Evolutionary conservation across 805 yeast species (phyloP).

Genomic region (Saccharomycopsis malanga): DNA sequence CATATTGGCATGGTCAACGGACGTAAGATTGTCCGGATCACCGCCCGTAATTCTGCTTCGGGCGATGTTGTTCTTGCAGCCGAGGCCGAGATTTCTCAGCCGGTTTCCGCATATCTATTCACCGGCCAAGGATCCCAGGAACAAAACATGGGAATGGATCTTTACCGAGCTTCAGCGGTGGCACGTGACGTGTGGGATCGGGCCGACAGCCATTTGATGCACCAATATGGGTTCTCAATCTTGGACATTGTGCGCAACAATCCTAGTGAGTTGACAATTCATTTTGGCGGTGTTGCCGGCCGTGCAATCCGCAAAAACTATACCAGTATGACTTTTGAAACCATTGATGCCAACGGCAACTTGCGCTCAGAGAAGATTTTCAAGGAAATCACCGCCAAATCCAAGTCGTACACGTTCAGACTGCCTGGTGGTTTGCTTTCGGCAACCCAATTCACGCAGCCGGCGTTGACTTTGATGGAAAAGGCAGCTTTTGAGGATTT

Average conservation of each 20-base stretch:
- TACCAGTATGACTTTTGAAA: slow-evolving; percentile 95
- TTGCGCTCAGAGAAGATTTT: slow-evolving; percentile 89
- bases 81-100: slow-evolving; percentile 99
- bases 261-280: slow-evolving; percentile 91
- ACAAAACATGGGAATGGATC: slow-evolving; percentile 99
- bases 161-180: slow-evolving; percentile 82
- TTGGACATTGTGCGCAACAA: slow-evolving; percentile 91
- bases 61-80: slow-evolving; percentile 75
- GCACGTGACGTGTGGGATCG: slow-evolving; percentile 97
- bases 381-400: slow-evolving; percentile 76
- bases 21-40: slow-evolving; percentile 92
- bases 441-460: slow-evolving; percentile 99
- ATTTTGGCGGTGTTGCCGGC: slow-evolving; percentile 98
- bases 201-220: slow-evolving; percentile 88
- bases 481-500: slow-evolving; percentile 98
- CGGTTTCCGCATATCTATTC: slow-evolving; percentile 91
- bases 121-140: slow-evolving; percentile 99
- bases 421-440: slow-evolving; percentile 93
- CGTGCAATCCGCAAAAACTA: slow-evolving; percentile 90
- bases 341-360: slow-evolving; percentile 76
- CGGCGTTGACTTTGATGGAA: slow-evolving; percentile 98
- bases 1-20: slow-evolving; percentile 99
- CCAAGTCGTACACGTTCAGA: slow-evolving; percentile 80
- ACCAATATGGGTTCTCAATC: slow-evolving; percentile 95
- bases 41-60: slow-evolving; percentile 76